Percentiles rank a stretch among this genome's conserved stretches.
Conservation (phyloP, 805 yeast species). For the Saccharomycopsis lassenensis region DNA sequence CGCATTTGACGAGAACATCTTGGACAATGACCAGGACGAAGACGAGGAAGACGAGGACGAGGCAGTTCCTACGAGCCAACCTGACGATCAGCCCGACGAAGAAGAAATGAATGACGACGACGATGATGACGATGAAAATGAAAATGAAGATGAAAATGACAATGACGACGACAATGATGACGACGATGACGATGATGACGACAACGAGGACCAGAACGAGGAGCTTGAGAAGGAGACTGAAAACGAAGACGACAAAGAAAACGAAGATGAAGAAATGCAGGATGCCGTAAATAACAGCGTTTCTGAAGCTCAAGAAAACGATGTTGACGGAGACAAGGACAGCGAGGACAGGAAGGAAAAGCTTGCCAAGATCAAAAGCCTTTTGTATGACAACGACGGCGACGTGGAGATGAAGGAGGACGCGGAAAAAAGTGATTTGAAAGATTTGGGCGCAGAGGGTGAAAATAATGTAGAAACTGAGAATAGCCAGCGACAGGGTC, state of each 20-base stretch:
- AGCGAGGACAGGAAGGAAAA: constrained; percentile 21
- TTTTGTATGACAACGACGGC: constrained; percentile 21
- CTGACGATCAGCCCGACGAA: constrained; percentile 7
- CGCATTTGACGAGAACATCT: constrained; percentile 16
- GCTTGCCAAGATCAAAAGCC: constrained; percentile 21
- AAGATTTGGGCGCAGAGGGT: neutral
- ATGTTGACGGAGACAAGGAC: constrained; percentile 21
- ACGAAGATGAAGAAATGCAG: constrained; percentile 21
- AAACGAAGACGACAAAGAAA: constrained; percentile 18
- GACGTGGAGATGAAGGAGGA: too few relatives aligned
- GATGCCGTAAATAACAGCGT: constrained; percentile 15
- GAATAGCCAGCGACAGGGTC: too few relatives aligned
- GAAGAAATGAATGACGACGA: constrained; percentile 11
- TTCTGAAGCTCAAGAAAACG: constrained; percentile 16
- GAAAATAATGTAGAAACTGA: too few relatives aligned
- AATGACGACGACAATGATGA: constrained; percentile 18
- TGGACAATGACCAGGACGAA: constrained; percentile 30
- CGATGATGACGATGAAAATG: constrained; percentile 13
- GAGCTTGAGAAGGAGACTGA: constrained; percentile 24
- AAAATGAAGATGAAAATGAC: constrained; percentile 19
- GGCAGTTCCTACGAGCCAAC: constrained; percentile 23
- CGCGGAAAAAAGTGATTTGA: neutral
- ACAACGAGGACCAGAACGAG: constrained; percentile 23
- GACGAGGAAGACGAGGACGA: constrained; percentile 49
- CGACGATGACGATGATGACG: constrained; percentile 29